These are phyloP conservation scores for Pyrenula massariospora DNA, from an alignment of 495 filamentous ascomycete genomes.

Conservation along the genomic window DNA sequence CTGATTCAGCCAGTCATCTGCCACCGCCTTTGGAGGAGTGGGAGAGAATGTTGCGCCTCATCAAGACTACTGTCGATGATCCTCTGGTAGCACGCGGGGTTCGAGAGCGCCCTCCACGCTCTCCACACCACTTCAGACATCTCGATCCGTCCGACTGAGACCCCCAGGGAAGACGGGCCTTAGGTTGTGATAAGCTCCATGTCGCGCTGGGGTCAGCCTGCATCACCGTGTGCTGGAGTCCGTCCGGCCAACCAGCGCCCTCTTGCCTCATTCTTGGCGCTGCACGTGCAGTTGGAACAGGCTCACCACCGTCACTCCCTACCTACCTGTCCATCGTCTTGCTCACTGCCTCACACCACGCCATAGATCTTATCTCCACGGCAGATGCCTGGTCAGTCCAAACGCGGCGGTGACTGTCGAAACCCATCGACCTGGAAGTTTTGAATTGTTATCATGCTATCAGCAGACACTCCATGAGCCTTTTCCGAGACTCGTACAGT, in stretches of 20 bases:
- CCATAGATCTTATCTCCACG: too few relatives aligned
- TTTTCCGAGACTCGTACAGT: too few relatives aligned
- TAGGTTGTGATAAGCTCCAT: background rate
- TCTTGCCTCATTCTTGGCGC: background rate
- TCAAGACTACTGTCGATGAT: too few relatives aligned
- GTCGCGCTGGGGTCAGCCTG: background rate
- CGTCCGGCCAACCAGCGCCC: background rate
- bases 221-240: background rate
- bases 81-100: too few relatives aligned
- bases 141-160: background rate
- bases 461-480: too few relatives aligned
- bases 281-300: background rate
- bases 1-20: background rate
- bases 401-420: too few relatives aligned
- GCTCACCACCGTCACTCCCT: background rate
- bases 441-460: too few relatives aligned
- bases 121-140: background rate
- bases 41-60: background rate
- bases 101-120: too few relatives aligned
- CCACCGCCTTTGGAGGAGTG: background rate
- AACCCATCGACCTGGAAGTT: too few relatives aligned
- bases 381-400: too few relatives aligned
- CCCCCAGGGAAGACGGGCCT: too few relatives aligned
- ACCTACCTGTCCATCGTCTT: background rate
- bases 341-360: too few relatives aligned